Evolutionary conservation across 2,329 filamentous ascomycete genomes (phyloP), one percentile per base, ranked within the genome.

Genomic region (Aureobasidium leucospermi): DNA sequence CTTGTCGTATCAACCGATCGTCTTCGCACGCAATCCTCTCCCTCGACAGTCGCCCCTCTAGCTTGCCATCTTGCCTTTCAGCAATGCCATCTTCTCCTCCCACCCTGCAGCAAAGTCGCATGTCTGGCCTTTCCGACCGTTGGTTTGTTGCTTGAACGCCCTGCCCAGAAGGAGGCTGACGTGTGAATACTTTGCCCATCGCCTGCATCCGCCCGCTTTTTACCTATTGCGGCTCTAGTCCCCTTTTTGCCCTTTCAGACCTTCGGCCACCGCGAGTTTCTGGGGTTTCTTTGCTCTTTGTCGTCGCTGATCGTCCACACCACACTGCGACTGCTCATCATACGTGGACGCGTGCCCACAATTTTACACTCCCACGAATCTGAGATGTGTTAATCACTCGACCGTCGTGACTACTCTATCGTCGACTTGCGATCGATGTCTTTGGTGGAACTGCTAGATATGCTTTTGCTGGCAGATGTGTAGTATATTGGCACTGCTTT

Each of bases 101-200:
- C 28, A 16, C 15, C 52, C 11, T 46, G 29, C 52, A 56, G 29
- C 34, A 41, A 2, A 41, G 4, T 23, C 13, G 46, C 46, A 34
- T 38, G 41, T 46, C 52, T 57, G 39, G 52, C 52, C 41, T 38
- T 38, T 28, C 7, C 41, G 28, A 23, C 52, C 52, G 39, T 47
- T 41, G 23, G 1, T 45, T 16, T 56, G 39, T 46, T 46, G 52
- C 36, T 48, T 23, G 32, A 32, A 55, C 9, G 51, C n/a, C 39
- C 38, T 55, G 39, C 28, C 51, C 28, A 55, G 51, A 55, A 34
- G 42, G 34, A 58, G 32, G 43, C 43, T 58, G 55, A 58, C 55
- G 43, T 41, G 43, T 58, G 34, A 58, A 58, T 43, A 58, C 55
- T 58, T 38, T 23, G 51, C 51, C 51, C 16, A 11, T 41, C 48